Conservation (phyloP, 2,329 filamentous ascomycete genomes). For the Paracamarosporium sp. region DNA sequence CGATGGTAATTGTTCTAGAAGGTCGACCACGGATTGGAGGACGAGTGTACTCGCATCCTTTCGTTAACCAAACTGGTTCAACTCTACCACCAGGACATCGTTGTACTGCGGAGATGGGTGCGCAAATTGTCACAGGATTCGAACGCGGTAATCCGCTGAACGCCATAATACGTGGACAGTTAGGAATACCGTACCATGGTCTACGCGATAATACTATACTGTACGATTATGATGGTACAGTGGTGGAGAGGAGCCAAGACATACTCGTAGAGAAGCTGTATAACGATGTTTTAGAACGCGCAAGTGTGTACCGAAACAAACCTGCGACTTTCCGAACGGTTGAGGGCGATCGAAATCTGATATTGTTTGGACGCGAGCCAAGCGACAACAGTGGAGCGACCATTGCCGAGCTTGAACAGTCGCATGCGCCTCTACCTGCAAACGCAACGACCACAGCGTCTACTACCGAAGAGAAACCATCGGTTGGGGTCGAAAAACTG, state of each 20-base stretch:
- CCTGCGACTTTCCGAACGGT: constrained; percentile 72
- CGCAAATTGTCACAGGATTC: constrained; percentile 97
- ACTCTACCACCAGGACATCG: constrained; percentile 61
- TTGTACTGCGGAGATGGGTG: constrained; percentile 93
- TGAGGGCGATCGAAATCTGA: constrained; percentile 80
- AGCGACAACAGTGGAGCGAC: constrained; percentile 63
- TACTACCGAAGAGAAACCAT: constrained; percentile 52
- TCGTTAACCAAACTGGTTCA: constrained; percentile 65
- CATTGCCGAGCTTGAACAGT: constrained; percentile 76
- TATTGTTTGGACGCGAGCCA: constrained; percentile 83
- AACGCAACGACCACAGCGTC: constrained; percentile 56
- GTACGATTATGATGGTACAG: constrained; percentile 80
- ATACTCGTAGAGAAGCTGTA: constrained; percentile 88
- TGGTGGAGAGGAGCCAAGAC: constrained; percentile 81
- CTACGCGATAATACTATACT: constrained; percentile 83
- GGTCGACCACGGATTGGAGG: constrained; percentile 87
- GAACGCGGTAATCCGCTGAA: constrained; percentile 94
- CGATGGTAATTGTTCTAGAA: constrained; percentile 82
- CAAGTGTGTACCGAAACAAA: constrained; percentile 89
- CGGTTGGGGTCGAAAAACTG: constrained; percentile 63
- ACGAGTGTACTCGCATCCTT: constrained; percentile 85
- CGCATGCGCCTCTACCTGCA: constrained; percentile 55
- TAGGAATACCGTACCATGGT: constrained; percentile 84
- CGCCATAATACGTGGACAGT: constrained; percentile 86
- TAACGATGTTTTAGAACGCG: constrained; percentile 91